Percentiles rank a stretch among this genome's conserved stretches.
These are phyloP conservation scores for Ceratocystiopsis minuta DNA, from an alignment of 2,329 filamentous ascomycete genomes.

Conservation along the genomic window DNA sequence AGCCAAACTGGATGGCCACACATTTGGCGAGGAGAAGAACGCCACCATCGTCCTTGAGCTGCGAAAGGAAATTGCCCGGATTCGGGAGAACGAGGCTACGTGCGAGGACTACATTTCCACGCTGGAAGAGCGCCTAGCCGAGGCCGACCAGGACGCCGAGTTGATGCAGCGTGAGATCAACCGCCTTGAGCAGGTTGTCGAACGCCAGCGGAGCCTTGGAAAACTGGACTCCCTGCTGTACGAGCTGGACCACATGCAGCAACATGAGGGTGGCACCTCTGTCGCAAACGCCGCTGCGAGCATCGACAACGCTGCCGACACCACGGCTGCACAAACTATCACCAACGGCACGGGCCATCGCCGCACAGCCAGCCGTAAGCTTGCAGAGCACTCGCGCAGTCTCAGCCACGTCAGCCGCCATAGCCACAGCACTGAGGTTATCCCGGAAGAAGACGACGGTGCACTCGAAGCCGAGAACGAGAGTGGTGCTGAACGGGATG, in stretches of 20 bases:
- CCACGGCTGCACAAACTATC: constrained; percentile 4
- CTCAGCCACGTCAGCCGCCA: constrained; percentile 35
- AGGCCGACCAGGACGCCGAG: constrained; percentile 89
- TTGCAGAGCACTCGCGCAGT: constrained; percentile 34
- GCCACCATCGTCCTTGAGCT: constrained; percentile 69
- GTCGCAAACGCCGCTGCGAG: neutral
- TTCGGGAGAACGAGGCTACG: constrained; percentile 75
- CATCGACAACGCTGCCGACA: neutral
- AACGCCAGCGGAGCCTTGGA: constrained; percentile 84
- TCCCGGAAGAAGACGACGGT: constrained; percentile 33
- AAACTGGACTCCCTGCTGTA: constrained; percentile 85
- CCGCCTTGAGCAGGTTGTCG: constrained; percentile 81
- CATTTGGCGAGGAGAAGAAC: constrained; percentile 84
- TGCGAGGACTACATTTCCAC: constrained; percentile 97
- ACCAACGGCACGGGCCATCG: constrained; percentile 25
- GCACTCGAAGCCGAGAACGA: constrained; percentile 4
- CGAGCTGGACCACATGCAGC: constrained; percentile 66
- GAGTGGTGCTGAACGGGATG: constrained; percentile 13
- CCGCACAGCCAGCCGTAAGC: constrained; percentile 21
- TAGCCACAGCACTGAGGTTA: constrained; percentile 31
- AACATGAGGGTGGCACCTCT: constrained; percentile 20
- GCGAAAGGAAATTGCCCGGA: constrained; percentile 74
- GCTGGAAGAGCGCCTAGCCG: constrained; percentile 82
- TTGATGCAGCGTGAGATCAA: constrained; percentile 95
- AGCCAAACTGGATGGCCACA: constrained; percentile 73